phyloP scores from a whole-genome alignment of 2,329 filamentous ascomycete species.

The Elsinoe arachidis region DNA sequence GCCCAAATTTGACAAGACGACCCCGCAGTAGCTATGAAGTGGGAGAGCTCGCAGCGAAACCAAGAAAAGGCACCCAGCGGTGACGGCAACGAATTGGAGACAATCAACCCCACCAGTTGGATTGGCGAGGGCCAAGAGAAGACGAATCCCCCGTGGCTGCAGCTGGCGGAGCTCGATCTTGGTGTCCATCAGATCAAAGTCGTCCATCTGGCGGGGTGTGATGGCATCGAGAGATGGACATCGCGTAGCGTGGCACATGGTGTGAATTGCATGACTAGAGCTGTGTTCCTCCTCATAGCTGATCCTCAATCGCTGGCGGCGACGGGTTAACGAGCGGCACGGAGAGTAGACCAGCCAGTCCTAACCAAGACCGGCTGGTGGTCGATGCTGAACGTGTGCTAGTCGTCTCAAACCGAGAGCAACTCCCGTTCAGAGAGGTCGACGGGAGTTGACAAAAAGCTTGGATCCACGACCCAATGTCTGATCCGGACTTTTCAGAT shows the following conservation, averaged over 20 bases:
- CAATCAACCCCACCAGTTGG: conserved; percentile 1
- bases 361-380: neutral
- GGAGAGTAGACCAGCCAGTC: neutral
- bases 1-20: neutral
- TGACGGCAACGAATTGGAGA: neutral
- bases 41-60: neutral
- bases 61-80: conserved; percentile 1
- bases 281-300: neutral
- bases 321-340: neutral
- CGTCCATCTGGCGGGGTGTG: neutral
- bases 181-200: neutral
- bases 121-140: conserved; percentile 6
- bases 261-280: neutral
- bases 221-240: neutral
- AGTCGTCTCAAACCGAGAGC: neutral
- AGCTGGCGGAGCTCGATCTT: neutral
- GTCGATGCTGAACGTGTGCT: neutral
- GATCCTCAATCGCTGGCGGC: neutral
- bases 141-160: neutral
- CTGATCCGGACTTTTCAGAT: conserved; percentile 1
- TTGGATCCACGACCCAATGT: conserved; percentile 8
- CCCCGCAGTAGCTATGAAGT: neutral
- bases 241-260: neutral
- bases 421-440: neutral
- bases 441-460: neutral